Percentiles rank a stretch among this genome's conserved stretches.
Evolutionary conservation across 164 flowering plant species (phyloP).

Genomic region (Magnolia officinalis): DNA sequence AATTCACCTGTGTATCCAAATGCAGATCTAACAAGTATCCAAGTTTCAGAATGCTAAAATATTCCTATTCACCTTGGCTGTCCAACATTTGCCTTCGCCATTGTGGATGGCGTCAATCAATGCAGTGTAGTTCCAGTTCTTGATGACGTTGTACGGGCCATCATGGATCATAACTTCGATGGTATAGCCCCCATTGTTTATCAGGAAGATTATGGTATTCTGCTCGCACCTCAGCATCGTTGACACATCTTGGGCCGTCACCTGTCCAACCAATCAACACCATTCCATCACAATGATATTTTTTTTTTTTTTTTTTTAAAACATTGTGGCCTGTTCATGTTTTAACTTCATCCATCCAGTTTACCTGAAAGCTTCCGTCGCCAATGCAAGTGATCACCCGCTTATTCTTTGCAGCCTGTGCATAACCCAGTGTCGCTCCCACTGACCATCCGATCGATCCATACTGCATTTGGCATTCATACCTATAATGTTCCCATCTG

Average conservation of each 20-base stretch:
- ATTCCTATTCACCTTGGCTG: slow-evolving; percentile 25
- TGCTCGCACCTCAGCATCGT: slow-evolving; percentile 76
- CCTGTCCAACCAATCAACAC: slow-evolving; percentile 27
- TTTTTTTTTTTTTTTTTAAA: not conserved
- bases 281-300: not conserved
- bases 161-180: slow-evolving; percentile 27
- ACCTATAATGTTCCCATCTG: slow-evolving; percentile 2
- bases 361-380: slow-evolving; percentile 83
- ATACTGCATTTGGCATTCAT: slow-evolving; percentile 22
- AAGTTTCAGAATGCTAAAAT: not conserved
- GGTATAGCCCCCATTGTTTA: slow-evolving; percentile 89
- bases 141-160: slow-evolving; percentile 50
- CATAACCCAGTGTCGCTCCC: slow-evolving; percentile 90
- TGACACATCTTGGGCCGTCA: slow-evolving; percentile 77
- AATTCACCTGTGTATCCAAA: not conserved
- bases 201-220: slow-evolving; percentile 65
- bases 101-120: slow-evolving; percentile 46
- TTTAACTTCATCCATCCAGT: not conserved
- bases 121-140: slow-evolving; percentile 51
- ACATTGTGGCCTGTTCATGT: not conserved
- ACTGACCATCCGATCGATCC: slow-evolving; percentile 84
- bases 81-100: slow-evolving; percentile 49
- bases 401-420: slow-evolving; percentile 68
- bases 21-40: not conserved
- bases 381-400: slow-evolving; percentile 76